These are phyloP conservation scores for Mortierella claussenii DNA, from an alignment of 192 early-diverging fungal genomes.

Conservation along the genomic window DNA sequence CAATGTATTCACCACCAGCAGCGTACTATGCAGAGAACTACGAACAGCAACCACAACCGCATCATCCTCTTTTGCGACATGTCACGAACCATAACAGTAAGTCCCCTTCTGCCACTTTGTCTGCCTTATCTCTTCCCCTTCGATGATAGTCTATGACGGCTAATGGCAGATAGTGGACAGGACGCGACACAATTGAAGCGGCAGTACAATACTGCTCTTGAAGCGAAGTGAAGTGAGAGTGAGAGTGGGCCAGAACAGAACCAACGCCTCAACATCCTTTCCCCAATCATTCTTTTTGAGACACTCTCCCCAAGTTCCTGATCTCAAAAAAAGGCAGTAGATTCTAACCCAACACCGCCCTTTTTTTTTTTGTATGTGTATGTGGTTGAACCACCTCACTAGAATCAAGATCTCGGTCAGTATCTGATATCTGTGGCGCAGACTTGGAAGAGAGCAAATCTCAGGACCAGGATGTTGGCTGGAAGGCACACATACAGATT, in stretches of 20 bases:
- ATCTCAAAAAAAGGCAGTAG: no score
- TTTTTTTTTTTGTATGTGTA: slow-evolving; percentile 6
- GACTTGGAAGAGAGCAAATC: not conserved
- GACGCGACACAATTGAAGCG: not conserved
- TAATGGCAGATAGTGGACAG: not conserved
- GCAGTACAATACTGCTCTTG: no score
- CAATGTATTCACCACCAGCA: slow-evolving; percentile 15
- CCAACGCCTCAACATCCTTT: no score
- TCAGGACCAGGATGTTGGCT: slow-evolving; percentile 6
- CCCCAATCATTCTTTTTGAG: no score
- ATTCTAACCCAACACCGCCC: slow-evolving; percentile 10
- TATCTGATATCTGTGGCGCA: slow-evolving; percentile 18
- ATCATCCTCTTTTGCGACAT: no score
- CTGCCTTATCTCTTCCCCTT: not conserved
- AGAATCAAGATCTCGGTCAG: no score
- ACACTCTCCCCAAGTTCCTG: no score
- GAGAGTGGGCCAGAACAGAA: no score
- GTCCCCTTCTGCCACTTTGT: slow-evolving; percentile 5
- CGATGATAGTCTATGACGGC: not conserved
- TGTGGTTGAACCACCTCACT: no score
- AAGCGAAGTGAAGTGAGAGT: no score
- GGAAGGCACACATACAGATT: slow-evolving; percentile 8
- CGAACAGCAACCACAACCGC: slow-evolving; percentile 1
- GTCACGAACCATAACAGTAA: slow-evolving; percentile 14
- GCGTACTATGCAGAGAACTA: slow-evolving; percentile 12